Evolutionary conservation across 1,139 yeast species (phyloP), one percentile per base, ranked within the genome.

Genomic region (Lodderomyces metapsilosis): DNA sequence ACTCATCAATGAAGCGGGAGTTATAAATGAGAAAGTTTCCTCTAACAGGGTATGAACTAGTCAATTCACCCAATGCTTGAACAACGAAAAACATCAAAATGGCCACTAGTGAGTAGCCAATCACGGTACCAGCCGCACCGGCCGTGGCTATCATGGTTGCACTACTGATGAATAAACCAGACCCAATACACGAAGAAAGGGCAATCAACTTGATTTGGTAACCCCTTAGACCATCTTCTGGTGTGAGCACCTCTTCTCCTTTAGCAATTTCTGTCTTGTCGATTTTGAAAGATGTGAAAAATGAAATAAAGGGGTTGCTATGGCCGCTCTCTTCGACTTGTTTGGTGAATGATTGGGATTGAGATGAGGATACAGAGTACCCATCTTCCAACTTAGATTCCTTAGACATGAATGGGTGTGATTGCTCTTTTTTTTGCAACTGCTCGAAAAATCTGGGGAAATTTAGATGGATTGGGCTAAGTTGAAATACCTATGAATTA

Each of bases 151-250:
- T 59, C 18, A 71, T 71, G 12, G 57, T 50, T 18, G 65, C 66
- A 45, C 60, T 55, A 12, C 64, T 63, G 17, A 63, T 59, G 34
- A 62, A 60, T 35, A 71, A 61, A 17, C 76, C 76, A 2, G 73
- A 63, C 4, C 96, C 96, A 45, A 88, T 84, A 51, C 92, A 85
- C 22, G 94, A 87, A 17, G 94, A 95, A 40, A 88, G 71, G 34
- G 95, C 88, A 51, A 88, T 85, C 80, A 84, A 74, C 51, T 80
- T 76, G 36, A 66, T 55, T 43, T 64, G 71, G 44, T 70, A 55
- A 17, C 62, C 52, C 42, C 60, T 62, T 43, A 68, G 58, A 15
- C 38, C 37, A 39, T 49, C 52, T 32, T 49, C 52, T 7, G 50
- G 50, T 1, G 52, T 49, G 2, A 40, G 32, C 1, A 47, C 48